A percentile compares a stretch with the other conserved stretches of the same genome.
Conservation (phyloP, 1,139 yeast species). For the Insectozyma bohioensis region DNA sequence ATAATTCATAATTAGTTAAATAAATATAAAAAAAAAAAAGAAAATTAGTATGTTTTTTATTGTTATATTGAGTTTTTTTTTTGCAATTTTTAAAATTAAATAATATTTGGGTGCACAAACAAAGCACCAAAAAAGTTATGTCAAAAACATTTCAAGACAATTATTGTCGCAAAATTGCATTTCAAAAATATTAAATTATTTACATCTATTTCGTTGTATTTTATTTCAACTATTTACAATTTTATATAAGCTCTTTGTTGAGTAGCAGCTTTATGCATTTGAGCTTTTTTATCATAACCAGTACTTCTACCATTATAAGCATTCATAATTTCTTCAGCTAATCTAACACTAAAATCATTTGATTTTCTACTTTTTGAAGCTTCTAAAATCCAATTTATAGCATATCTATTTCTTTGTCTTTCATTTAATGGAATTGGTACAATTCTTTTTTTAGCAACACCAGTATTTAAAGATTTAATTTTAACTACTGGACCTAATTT, state of each 20-base stretch:
- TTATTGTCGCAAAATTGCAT: neutral
- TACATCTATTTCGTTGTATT: neutral
- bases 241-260: constrained; percentile 72
- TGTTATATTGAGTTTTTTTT: no score
- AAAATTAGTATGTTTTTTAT: no score
- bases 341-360: constrained; percentile 79
- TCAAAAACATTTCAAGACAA: neutral
- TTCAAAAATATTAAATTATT: neutral
- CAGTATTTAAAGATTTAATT: constrained; percentile 76
- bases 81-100: no score
- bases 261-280: constrained; percentile 83
- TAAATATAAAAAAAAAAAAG: neutral
- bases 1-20: constrained; percentile 4
- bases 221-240: constrained; percentile 8
- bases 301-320: constrained; percentile 79
- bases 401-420: constrained; percentile 82
- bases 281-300: constrained; percentile 80
- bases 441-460: constrained; percentile 76
- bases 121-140: no score
- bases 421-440: constrained; percentile 83
- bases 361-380: constrained; percentile 79
- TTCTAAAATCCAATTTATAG: constrained; percentile 87
- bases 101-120: no score
- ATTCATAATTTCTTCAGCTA: constrained; percentile 83
- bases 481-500: constrained; percentile 83